A percentile compares a stretch with the other conserved stretches of the same genome.
These are phyloP conservation scores for Pythium biforme DNA, from an alignment of 352 stramenopile species.

Conservation along the genomic window DNA sequence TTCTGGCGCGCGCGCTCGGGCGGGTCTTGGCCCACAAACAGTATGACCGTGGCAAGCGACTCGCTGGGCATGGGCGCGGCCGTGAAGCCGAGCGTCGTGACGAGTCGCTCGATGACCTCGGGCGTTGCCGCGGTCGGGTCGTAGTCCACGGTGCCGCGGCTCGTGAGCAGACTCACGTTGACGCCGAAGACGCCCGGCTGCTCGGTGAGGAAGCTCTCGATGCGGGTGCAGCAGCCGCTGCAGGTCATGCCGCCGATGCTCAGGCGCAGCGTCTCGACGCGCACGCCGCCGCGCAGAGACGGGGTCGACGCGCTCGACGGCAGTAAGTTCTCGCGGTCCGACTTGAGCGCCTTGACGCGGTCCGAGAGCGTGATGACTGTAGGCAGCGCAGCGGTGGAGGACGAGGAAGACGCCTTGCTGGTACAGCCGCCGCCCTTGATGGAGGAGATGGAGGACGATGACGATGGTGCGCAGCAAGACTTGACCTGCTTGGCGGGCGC, in stretches of 20 bases:
- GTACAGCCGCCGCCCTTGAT: not conserved
- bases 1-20: conserved; percentile 23
- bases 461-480: conserved; percentile 11
- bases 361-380: conserved; percentile 6
- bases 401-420: not conserved
- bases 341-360: conserved; percentile 24
- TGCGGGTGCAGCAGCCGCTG: conserved; percentile 83
- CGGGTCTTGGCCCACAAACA: conserved; percentile 42
- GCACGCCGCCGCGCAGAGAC: conserved; percentile 24
- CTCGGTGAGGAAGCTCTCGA: conserved; percentile 63
- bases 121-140: conserved; percentile 48
- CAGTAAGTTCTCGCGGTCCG: conserved; percentile 50
- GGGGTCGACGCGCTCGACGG: conserved; percentile 4
- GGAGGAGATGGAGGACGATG: not conserved
- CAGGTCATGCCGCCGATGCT: conserved; percentile 86
- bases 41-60: conserved; percentile 47
- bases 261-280: conserved; percentile 40
- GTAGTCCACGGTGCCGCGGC: conserved; percentile 48
- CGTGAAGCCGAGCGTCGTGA: conserved; percentile 71
- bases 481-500: conserved; percentile 9
- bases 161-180: conserved; percentile 67
- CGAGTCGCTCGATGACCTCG: conserved; percentile 58
- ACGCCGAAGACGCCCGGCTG: conserved; percentile 57
- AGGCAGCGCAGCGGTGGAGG: not conserved
- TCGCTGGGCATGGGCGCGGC: conserved; percentile 50